phyloP scores from a whole-genome alignment of 441 rosid genomes.

The Gossypium gossypioides region DNA sequence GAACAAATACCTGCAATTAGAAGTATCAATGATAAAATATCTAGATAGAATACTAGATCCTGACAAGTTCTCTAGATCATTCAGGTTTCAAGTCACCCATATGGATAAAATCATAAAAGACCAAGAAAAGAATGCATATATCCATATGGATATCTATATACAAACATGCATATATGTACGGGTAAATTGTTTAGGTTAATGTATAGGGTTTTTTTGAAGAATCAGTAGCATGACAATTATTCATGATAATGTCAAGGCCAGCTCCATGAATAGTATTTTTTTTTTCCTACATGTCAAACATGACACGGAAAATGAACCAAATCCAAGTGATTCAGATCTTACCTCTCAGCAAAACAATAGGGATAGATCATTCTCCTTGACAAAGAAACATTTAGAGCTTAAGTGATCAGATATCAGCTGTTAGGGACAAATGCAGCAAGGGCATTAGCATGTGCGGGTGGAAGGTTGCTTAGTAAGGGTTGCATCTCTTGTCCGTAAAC shows the following conservation, averaged over 20 bases:
- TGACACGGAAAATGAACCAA: background rate
- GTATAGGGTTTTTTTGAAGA: background rate
- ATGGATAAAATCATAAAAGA: background rate
- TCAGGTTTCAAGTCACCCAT: background rate
- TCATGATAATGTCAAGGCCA: no score
- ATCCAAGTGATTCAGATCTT: background rate
- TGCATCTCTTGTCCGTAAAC: constrained; percentile 86
- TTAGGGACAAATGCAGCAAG: constrained; percentile 63
- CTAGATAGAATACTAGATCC: background rate
- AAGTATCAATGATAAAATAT: background rate
- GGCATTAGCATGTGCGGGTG: constrained; percentile 77
- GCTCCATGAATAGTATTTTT: background rate
- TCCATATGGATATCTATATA: background rate
- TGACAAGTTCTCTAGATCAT: background rate
- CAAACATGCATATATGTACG: background rate
- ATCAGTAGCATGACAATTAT: background rate
- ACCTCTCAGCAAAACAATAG: constrained; percentile 2
- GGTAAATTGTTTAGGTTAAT: background rate
- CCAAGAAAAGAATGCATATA: background rate
- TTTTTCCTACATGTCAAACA: background rate
- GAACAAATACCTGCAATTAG: background rate
- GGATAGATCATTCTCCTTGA: background rate
- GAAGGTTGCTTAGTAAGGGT: constrained; percentile 56
- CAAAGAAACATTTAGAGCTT: constrained; percentile 9
- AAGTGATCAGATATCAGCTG: constrained; percentile 27